Conservation (phyloP, 2,329 filamentous ascomycete species). For the Cordyceps fumosorosea region DNA sequence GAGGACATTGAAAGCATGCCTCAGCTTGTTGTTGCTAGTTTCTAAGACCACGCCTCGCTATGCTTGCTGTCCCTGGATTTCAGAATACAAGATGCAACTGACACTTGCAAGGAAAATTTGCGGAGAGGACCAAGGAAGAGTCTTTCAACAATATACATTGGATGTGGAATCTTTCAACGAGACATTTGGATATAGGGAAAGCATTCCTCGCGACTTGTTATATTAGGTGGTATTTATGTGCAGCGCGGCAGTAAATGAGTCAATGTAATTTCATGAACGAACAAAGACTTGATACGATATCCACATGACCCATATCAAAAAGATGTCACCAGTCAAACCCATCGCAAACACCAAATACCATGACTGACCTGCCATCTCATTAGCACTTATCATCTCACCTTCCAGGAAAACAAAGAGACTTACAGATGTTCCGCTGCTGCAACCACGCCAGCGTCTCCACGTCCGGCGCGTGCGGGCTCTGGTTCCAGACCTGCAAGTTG, state of each 20-base stretch:
- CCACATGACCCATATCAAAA: constrained; percentile 62
- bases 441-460: constrained; percentile 55
- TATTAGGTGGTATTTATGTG: too few species aligned
- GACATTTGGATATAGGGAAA: not conserved
- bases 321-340: constrained; percentile 51
- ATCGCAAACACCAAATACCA: constrained; percentile 62
- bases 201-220: too few species aligned
- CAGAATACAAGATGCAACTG: not conserved
- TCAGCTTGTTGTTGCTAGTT: not conserved
- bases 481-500: constrained; percentile 49
- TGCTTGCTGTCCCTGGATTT: not conserved
- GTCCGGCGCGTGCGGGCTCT: constrained; percentile 43
- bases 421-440: constrained; percentile 58
- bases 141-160: too few species aligned
- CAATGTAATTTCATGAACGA: constrained; percentile 23
- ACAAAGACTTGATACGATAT: constrained; percentile 61
- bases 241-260: too few species aligned
- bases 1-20: not conserved
- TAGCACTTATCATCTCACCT: constrained; percentile 12
- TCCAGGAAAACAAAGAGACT: constrained; percentile 15
- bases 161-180: not conserved
- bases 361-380: constrained; percentile 40
- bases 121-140: not conserved
- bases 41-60: not conserved
- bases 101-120: not conserved